Percentiles rank a stretch among this genome's conserved stretches.
Evolutionary conservation across 2,329 filamentous ascomycete genomes (phyloP).

Genomic region (Epichloe festucae): DNA sequence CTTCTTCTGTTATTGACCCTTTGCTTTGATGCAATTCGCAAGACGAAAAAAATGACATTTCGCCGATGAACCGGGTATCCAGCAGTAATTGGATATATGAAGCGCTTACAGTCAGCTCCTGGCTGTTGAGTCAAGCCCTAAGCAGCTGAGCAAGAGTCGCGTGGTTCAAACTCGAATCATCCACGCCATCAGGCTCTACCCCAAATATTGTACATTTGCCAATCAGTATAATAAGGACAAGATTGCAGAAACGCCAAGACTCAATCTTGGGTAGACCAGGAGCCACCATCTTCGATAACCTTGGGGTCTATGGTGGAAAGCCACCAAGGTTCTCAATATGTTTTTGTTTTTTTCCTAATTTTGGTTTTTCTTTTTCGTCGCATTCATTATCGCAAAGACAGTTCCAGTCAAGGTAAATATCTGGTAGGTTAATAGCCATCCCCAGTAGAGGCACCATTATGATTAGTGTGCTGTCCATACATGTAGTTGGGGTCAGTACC

Average conservation of each 20-base stretch:
- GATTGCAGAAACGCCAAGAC: not conserved
- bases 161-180: not conserved
- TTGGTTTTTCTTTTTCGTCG: not conserved
- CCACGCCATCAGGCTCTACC: conserved; percentile 2
- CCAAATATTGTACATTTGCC: conserved; percentile 5
- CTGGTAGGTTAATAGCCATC: conserved; percentile 33
- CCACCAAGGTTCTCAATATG: not conserved
- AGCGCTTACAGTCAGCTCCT: not conserved
- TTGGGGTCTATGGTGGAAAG: not conserved
- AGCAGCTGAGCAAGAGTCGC: not conserved
- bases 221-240: not conserved
- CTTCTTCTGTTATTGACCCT: not conserved
- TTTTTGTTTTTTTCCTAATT: not conserved
- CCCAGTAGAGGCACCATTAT: conserved; percentile 42
- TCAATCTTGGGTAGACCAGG: not conserved
- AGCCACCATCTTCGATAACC: not conserved
- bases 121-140: not conserved
- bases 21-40: not conserved
- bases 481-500: conserved; percentile 33
- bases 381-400: conserved; percentile 1
- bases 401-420: not conserved
- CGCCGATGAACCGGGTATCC: conserved; percentile 33
- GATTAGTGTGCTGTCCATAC: conserved; percentile 39
- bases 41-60: conserved; percentile 64
- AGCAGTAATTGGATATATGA: not conserved